Base-by-base conservation (phyloP, 768 basidiomycete species). In the Pleurotus pulmonarius region DNA sequence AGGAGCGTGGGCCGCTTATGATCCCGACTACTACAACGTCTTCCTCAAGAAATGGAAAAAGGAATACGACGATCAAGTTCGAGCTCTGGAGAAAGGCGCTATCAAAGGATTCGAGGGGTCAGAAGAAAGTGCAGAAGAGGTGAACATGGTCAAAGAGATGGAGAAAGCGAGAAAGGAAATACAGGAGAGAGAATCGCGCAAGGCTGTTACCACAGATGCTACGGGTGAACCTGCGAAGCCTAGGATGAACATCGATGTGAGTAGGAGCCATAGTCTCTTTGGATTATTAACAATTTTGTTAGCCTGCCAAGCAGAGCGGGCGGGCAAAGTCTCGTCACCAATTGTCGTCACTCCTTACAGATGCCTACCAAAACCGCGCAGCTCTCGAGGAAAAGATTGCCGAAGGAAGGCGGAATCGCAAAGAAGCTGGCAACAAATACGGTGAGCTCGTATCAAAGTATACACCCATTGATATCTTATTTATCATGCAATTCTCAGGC, bases 341-440 rank as follows among this genome's bases (percentile, higher is more conserved):
- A 62, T 69, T 94, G 48, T 83, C 90, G 4, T 89, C 91, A 0
- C 73, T 94, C 54, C 76, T 94, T 44, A 86, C 83, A 40, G 89
- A 94, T 56, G 92, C 92, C 0, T 93, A 92, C 65, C 70, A 84
- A 65, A 94, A 94, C 64, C 83, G 92, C 29, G 92, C 92, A 53
- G 84, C 81, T 0, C 63, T 94, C 60, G 92, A 94, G 67, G 91
- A 92, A 58, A 84, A 73, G 72, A 91, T 94, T 60, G 92, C 92
- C 0, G 85, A 92, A 69, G 91, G 87, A 2, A 79, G 86, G 59
- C 76, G 88, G 59, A 94, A 94, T 64, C 79, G 91, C 59, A 94
- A 94, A 67, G 90, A 92, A 65, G 91, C 92, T 0, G 92, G 92
- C 8, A 93, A 91, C 71, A 94, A 94, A 79, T 94, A 94, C 63